Conservation (phyloP, 1,284 basidiomycete species). For the Leccinum laetum region DNA sequence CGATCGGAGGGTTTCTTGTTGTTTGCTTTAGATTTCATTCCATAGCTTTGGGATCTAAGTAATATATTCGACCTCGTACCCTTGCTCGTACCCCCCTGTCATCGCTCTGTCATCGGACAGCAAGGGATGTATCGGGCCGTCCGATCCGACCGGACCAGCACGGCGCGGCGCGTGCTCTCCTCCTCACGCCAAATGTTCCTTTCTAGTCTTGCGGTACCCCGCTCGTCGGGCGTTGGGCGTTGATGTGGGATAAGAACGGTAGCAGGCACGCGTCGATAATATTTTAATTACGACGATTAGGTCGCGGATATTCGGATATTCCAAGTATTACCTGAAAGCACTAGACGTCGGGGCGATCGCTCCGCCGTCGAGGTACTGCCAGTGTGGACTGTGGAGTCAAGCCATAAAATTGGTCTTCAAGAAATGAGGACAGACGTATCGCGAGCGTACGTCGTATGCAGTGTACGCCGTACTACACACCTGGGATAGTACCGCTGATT, state of each 20-base stretch:
- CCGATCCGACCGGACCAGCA: neutral
- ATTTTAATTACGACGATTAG: neutral
- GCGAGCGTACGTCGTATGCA: too few species aligned
- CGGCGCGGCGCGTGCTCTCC: neutral
- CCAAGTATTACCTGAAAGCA: too few species aligned
- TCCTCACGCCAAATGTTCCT: too few species aligned
- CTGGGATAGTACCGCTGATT: too few species aligned
- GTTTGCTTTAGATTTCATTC: neutral
- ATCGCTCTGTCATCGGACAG: too few species aligned
- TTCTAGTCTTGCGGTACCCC: too few species aligned
- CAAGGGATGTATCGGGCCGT: neutral
- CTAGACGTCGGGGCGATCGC: neutral
- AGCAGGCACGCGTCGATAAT: neutral
- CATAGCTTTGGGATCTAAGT: neutral
- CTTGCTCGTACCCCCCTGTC: too few species aligned
- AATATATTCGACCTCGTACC: too few species aligned
- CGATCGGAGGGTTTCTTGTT: neutral
- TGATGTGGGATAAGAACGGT: too few species aligned
- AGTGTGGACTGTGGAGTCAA: neutral
- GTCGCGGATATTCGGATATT: neutral
- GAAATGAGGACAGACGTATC: neutral
- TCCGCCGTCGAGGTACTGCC: neutral
- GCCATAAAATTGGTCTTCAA: neutral
- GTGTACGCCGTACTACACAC: too few species aligned
- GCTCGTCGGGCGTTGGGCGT: too few species aligned